Evolutionary conservation across 2,329 filamentous ascomycete genomes (phyloP).

Genomic region (Sclerotinia spermophila): DNA sequence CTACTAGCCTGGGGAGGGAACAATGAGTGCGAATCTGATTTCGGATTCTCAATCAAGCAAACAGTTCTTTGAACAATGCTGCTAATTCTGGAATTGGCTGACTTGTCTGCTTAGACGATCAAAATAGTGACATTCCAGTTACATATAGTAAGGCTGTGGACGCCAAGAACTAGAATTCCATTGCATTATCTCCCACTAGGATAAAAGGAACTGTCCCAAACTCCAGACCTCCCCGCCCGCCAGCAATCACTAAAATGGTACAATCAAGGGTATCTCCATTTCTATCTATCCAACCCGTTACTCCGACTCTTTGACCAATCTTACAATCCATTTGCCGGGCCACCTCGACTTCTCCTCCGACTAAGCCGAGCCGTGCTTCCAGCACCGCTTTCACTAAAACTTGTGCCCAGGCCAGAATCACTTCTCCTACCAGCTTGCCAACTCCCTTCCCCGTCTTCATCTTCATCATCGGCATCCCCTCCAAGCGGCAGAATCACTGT

Average conservation of each 20-base stretch:
- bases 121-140: not conserved
- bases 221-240: not conserved
- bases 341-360: conserved; percentile 29
- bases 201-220: not conserved
- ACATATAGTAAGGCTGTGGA: no score
- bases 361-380: conserved; percentile 21
- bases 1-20: not conserved
- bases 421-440: conserved; percentile 34
- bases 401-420: conserved; percentile 54
- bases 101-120: not conserved
- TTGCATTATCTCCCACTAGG: no score
- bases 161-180: not conserved
- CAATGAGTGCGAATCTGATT: not conserved
- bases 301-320: not conserved
- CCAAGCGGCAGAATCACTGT: conserved; percentile 34
- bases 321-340: not conserved
- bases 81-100: not conserved
- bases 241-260: not conserved
- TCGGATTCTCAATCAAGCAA: no score
- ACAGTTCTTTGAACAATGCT: not conserved
- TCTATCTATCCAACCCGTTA: not conserved
- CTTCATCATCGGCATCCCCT: conserved; percentile 48
- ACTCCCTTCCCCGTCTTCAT: conserved; percentile 43
- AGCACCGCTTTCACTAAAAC: conserved; percentile 44
- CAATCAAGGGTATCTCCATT: not conserved